Evolutionary conservation across 768 basidiomycete genomes (phyloP).

Genomic region (Boletus speciosus): DNA sequence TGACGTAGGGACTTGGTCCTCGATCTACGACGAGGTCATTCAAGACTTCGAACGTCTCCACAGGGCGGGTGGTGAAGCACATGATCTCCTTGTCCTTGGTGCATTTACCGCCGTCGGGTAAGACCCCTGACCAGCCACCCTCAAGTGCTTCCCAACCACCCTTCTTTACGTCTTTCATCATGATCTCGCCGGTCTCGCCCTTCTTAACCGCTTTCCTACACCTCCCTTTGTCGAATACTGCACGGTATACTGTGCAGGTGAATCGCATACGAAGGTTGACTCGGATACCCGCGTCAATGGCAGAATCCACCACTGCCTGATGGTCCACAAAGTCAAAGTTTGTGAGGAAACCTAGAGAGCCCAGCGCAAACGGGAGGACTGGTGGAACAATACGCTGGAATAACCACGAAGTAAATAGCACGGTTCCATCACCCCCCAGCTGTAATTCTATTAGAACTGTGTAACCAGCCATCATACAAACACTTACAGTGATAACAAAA

Average conservation of each 20-base stretch:
- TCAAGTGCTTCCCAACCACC: constrained; percentile 97
- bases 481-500: constrained; percentile 92
- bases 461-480: neutral
- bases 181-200: constrained; percentile 91
- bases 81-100: constrained; percentile 93
- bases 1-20: constrained; percentile 97
- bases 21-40: constrained; percentile 98
- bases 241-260: constrained; percentile 97
- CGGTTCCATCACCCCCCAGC: constrained; percentile 98
- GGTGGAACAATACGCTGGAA: constrained; percentile 99
- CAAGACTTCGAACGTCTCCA: constrained; percentile 92
- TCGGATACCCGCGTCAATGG: constrained; percentile 88
- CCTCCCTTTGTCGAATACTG: constrained; percentile 70
- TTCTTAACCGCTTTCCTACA: constrained; percentile 84
- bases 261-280: constrained; percentile 99
- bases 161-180: constrained; percentile 90
- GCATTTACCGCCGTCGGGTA: constrained; percentile 43
- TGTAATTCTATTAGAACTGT: constrained; percentile 32
- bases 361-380: constrained; percentile 93
- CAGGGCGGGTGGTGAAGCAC: constrained; percentile 94
- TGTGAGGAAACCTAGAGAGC: constrained; percentile 95
- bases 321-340: constrained; percentile 94
- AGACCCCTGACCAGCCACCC: constrained; percentile 56
- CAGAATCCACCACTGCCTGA: constrained; percentile 79
- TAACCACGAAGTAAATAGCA: constrained; percentile 98